Conservation (phyloP, 208 protist species). For the Lotmaria passim region DNA sequence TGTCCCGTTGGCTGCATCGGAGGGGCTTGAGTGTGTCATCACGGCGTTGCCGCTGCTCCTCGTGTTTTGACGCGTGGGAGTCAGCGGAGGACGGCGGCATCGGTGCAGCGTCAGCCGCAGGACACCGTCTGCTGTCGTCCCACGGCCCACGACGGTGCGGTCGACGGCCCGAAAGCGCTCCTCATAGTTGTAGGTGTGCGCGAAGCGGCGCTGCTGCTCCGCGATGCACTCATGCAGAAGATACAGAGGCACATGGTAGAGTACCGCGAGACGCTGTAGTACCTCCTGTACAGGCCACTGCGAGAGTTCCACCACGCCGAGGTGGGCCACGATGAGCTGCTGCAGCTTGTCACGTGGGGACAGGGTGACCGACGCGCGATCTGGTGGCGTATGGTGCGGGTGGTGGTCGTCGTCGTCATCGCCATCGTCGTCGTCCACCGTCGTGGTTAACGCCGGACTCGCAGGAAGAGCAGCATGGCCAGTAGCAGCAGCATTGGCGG, state of each 20-base stretch:
- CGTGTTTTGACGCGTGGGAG: not conserved
- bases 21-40: too few relatives aligned
- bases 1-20: too few relatives aligned
- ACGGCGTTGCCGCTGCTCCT: not conserved
- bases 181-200: constrained; percentile 69
- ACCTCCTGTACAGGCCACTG: constrained; percentile 66
- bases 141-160: constrained; percentile 41
- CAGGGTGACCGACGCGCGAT: not conserved
- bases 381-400: not conserved
- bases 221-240: constrained; percentile 56
- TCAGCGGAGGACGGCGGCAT: constrained; percentile 48
- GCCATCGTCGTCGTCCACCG: too few relatives aligned
- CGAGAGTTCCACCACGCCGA: constrained; percentile 49
- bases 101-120: constrained; percentile 57
- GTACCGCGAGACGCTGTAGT: constrained; percentile 49
- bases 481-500: not conserved
- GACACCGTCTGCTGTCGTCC: constrained; percentile 29
- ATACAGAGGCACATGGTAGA: constrained; percentile 46
- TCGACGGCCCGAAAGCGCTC: constrained; percentile 70
- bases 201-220: constrained; percentile 44
- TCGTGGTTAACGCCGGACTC: too few relatives aligned
- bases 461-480: too few relatives aligned
- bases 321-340: constrained; percentile 43
- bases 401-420: too few relatives aligned
- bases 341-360: constrained; percentile 31